Base-by-base conservation (phyloP, 208 protist genomes). In the Angomonas ambiguus region DNA sequence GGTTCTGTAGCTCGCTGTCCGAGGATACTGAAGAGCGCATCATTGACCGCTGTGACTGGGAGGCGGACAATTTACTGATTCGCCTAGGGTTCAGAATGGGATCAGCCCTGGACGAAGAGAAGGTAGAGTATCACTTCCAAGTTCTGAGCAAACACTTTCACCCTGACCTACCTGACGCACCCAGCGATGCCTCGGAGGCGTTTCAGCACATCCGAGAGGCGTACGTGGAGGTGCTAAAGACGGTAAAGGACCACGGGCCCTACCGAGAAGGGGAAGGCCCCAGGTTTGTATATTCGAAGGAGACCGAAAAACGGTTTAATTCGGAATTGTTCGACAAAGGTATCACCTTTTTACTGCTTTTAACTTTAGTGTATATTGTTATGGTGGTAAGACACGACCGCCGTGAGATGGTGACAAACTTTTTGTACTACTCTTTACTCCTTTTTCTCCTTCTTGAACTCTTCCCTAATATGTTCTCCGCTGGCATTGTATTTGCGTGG, bases 121-220 rank as follows among this genome's bases (percentile, higher is more conserved):
- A 69, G 28, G 67, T 94, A 16, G 79, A 81, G 57, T 70, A 76
- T 4, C 79, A 92, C 69, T 90, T 84, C 57, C 65, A 75, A 30
- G 65, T 92, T 63, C 72, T 94, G 20, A 85, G 79, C 0, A 91
- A 88, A 65, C 77, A 89, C 70, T 92, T 73, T 41, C 88, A 94
- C 69, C 88, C 88, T n/a, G 85, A 94, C 63, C 76, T 69, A 25
- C 38, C 70, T 22, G 69, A 49, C 22, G 64, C 70, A 10, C 56
- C 77, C 4, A 48, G 49, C 5, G 33, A 79, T 25, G 59, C 72
- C 24, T 76, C 68, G 2, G 80, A 68, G 18, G 85, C 80, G 1
- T 94, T 92, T 67, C 79, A 76, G 34, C 86, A 74, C 60, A 78
- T 94, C 35, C 87, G 85, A 53, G 85, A 92, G 62, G 85, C 88